These are phyloP conservation scores for Gryganskiella cystojenkinii DNA, from an alignment of 192 early-diverging fungal genomes.

Conservation along the genomic window DNA sequence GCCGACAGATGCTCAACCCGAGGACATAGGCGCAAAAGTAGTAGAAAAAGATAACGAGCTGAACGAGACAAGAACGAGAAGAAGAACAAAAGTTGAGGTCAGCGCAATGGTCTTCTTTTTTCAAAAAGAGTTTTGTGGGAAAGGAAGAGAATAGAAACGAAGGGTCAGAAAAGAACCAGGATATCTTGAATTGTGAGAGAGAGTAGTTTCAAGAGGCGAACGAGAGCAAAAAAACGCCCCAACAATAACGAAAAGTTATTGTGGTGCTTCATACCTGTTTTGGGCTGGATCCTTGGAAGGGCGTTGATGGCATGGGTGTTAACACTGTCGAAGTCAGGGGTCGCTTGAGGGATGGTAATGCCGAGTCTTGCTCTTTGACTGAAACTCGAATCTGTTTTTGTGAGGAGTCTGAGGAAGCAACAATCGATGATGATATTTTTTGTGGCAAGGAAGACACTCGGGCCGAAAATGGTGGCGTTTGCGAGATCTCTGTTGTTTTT, in stretches of 20 bases:
- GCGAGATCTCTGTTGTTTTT: no score
- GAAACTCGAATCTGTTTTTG: not conserved
- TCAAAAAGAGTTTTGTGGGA: no score
- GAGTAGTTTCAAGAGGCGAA: not conserved
- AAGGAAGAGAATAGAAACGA: constrained; percentile 2
- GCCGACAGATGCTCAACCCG: constrained; percentile 18
- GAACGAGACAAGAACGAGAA: not conserved
- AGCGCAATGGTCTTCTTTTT: no score
- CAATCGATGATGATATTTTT: no score
- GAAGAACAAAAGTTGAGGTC: not conserved
- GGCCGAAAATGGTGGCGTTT: no score
- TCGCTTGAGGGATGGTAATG: not conserved
- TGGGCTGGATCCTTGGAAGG: not conserved
- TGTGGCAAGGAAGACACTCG: no score
- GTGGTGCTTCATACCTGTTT: constrained; percentile 8
- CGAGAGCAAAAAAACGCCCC: not conserved
- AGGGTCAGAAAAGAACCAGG: constrained; percentile 1
- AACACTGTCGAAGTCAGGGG: not conserved
- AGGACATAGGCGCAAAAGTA: constrained; percentile 24
- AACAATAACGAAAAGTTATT: not conserved
- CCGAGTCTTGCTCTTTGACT: not conserved
- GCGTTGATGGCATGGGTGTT: constrained; percentile 6
- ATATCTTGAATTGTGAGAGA: not conserved
- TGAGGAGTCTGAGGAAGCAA: no score
- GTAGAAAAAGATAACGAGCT: constrained; percentile 10